Conservation (phyloP, 1,284 basidiomycete genomes). For the Inonotus hispidus region DNA sequence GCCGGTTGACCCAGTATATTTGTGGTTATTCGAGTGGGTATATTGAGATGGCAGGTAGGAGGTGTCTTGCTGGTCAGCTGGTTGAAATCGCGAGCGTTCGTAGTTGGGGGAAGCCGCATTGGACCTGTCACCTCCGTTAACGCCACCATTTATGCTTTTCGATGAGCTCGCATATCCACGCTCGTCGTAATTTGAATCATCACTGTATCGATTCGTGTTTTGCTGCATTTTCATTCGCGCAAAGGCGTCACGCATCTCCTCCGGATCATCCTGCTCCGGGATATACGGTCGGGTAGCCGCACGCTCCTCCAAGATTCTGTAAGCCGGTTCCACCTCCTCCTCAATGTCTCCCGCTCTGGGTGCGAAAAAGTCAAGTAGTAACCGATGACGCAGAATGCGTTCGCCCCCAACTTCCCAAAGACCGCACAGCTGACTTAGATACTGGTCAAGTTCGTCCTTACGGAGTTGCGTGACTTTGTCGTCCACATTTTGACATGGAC, state of each 20-base stretch:
- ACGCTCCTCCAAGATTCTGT: constrained; percentile 29
- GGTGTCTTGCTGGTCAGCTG: neutral
- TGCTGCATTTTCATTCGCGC: constrained; percentile 39
- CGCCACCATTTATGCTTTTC: neutral
- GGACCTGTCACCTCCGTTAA: neutral
- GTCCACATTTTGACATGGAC: constrained; percentile 82
- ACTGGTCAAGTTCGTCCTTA: constrained; percentile 82
- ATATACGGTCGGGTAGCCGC: constrained; percentile 28
- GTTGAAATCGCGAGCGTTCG: neutral
- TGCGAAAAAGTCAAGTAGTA: constrained; percentile 83
- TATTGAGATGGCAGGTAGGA: constrained; percentile 10
- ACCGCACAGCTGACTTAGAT: constrained; percentile 75
- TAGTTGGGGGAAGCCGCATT: neutral
- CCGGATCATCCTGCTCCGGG: constrained; percentile 23
- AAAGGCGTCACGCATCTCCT: constrained; percentile 43
- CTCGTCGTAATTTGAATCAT: constrained; percentile 58
- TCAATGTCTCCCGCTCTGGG: constrained; percentile 86
- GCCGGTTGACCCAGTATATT: constrained; percentile 3
- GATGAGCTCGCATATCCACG: constrained; percentile 33
- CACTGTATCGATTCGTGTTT: constrained; percentile 37
- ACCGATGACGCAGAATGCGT: constrained; percentile 77
- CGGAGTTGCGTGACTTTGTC: constrained; percentile 81
- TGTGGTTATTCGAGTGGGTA: constrained; percentile 7
- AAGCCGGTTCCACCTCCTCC: constrained; percentile 52
- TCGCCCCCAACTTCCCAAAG: constrained; percentile 62